Conservation (phyloP, 2,329 filamentous ascomycete genomes). For the Colletotrichum lindemuthianum region DNA sequence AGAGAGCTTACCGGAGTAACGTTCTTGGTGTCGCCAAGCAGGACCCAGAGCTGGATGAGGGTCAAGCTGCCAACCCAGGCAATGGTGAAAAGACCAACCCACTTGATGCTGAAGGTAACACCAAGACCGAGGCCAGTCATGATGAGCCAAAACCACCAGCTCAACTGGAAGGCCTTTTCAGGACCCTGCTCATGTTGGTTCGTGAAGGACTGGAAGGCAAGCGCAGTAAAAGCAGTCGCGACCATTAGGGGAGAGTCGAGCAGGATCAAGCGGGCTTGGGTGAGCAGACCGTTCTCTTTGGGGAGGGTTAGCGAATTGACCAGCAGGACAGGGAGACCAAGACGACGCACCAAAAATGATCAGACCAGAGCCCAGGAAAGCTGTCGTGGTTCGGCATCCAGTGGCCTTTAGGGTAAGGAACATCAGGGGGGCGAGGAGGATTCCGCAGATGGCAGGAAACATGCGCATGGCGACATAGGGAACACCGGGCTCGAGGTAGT, state of each 20-base stretch:
- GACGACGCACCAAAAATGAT: conserved; percentile 82
- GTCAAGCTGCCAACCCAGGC: conserved; percentile 97
- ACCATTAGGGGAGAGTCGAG: conserved; percentile 95
- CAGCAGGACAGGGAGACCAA: conserved; percentile 45
- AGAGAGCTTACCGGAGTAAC: conserved; percentile 74
- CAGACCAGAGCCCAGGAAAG: conserved; percentile 82
- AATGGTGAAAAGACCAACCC: conserved; percentile 98
- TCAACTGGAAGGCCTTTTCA: conserved; percentile 83
- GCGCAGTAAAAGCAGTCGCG: conserved; percentile 89
- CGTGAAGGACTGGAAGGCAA: conserved; percentile 91
- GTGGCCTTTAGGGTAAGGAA: conserved; percentile 93
- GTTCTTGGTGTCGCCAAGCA: conserved; percentile 88
- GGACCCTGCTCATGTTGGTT: conserved; percentile 97
- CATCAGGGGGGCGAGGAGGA: conserved; percentile 89
- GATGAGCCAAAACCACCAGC: conserved; percentile 98
- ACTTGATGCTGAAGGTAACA: conserved; percentile 94
- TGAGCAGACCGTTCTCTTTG: conserved; percentile 91
- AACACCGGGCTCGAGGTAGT: conserved; percentile 93
- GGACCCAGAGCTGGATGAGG: conserved; percentile 90
- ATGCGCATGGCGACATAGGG: conserved; percentile 98
- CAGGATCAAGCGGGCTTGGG: conserved; percentile 93
- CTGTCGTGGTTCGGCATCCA: conserved; percentile 88
- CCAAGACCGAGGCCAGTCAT: conserved; percentile 89
- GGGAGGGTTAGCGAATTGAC: conserved; percentile 41
- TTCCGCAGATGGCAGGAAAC: conserved; percentile 88